Conservation (phyloP, 805 yeast species). For the Allodekkera sacchari region DNA sequence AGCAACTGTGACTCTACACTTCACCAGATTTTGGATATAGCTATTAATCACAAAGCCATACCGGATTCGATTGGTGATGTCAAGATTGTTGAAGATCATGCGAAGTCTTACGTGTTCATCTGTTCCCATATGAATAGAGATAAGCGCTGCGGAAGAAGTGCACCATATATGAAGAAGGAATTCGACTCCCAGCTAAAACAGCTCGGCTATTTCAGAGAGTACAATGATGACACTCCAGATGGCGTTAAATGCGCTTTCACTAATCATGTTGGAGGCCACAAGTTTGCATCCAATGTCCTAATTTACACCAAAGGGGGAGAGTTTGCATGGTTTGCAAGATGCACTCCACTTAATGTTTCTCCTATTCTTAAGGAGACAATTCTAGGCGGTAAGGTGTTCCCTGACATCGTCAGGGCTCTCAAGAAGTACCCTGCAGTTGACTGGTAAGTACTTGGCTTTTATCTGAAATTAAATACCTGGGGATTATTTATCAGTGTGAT, state of each 20-base stretch:
- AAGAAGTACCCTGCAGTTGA: constrained; percentile 45
- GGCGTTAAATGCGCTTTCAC: constrained; percentile 68
- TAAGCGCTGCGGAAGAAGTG: constrained; percentile 88
- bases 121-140: constrained; percentile 92
- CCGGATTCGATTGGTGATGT: constrained; percentile 22
- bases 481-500: background rate
- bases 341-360: constrained; percentile 66
- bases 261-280: constrained; percentile 95
- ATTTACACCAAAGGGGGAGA: constrained; percentile 68
- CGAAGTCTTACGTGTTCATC: constrained; percentile 49
- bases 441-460: constrained; percentile 30
- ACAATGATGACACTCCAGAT: constrained; percentile 61
- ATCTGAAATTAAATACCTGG: background rate
- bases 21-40: constrained; percentile 32
- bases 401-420: constrained; percentile 54
- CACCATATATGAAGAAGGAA: constrained; percentile 79
- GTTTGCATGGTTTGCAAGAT: constrained; percentile 82
- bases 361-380: constrained; percentile 74
- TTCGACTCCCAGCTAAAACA: constrained; percentile 68
- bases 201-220: constrained; percentile 64
- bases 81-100: constrained; percentile 29
- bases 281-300: constrained; percentile 83
- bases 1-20: constrained; percentile 37
- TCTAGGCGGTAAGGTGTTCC: constrained; percentile 59
- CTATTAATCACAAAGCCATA: constrained; percentile 18